Base-by-base conservation (phyloP, 2,329 filamentous ascomycete genomes). In the Clonostachys chloroleuca region DNA sequence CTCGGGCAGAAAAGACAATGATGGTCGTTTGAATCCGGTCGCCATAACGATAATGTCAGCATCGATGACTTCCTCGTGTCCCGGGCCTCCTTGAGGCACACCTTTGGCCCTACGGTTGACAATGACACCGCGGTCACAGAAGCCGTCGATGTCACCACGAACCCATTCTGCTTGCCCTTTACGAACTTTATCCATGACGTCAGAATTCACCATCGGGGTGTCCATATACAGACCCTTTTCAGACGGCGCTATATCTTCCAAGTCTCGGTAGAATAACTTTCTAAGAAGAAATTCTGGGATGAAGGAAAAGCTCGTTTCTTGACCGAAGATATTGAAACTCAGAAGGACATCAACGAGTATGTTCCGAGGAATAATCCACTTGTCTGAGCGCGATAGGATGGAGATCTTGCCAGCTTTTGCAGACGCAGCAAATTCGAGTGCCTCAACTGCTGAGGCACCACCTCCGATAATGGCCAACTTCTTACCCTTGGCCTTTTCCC, bases 341-440 rank as follows among this genome's bases (percentile, higher is more conserved):
- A 95, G 77, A 2, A 95, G 72, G 2, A 80, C 73, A 60, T 95
- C 84, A 44, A 94, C 74, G 40, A 94, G 43, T 0, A 87, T 72
- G 54, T 95, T 94, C 9, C 90, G 79, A 0, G 89, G 89, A 45
- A 92, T 92, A 52, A 94, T 89, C 89, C 88, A 92, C 63, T 92
- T 94, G 56, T 92, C 88, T 13, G 83, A 87, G 18, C 89, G 78
- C 0, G 89, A 82, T 10, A 95, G 76, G 33, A 95, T 83, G 48
- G 83, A 84, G 0, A 85, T 84, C 57, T 89, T 82, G 8, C 72
- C 69, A 0, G 88, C 89, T 5, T 82, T 75, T 40, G 82, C 78
- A 12, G 80, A 70, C 12, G 84, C 78, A 1, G 87, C 87, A 55
- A 89, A 95, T 59, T 95, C 89, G 24, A 95, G 73, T 0, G 87